Evolutionary conservation across 31 red algal species (phyloP), one percentile per base, ranked within the genome.

Genomic region (Asparagopsis taxiformis): DNA sequence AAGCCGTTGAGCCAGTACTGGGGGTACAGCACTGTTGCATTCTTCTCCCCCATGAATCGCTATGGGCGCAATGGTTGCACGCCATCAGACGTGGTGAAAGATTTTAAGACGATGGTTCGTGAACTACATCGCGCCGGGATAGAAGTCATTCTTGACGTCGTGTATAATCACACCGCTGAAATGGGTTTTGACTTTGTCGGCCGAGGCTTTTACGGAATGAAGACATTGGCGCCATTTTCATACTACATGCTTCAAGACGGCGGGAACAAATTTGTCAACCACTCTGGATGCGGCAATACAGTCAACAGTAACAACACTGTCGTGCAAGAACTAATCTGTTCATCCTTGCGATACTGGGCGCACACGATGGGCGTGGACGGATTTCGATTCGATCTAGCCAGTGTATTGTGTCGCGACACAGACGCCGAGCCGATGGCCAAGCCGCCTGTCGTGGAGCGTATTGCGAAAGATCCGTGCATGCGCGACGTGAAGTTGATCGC

Each of bases 111-210:
- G 3, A 99, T 99, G 96, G 96, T 99, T 15, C 87, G 96, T 26
- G 87, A 94, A 74, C 69, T 99, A 54, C 96, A 99, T 55, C 82
- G 87, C 49, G 91, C 68, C 2, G 91, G 96, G 41, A 94, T 99
- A 10, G 96, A 99, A 59, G 96, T 99, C 28, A 90, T 94, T 70
- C 49, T 99, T 23, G 96, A 99, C 58, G 96, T 99, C 11, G 96
- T 99, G 65, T 99, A 83, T 62, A 99, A 99, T 66, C 96, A 99
- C 62, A 99, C 96, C 28, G 91, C 87, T 11, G 96, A 99, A 68
- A 87, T 91, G 76, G 96, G 96, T 2, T 51, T 77, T 31, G 88
- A 89, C 65, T 77, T 48, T 49, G 65, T 83, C 31, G 82, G 82
- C 20, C 87, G 73, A 22, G 84, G 85, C 20, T 90, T 91, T 61